Conservation (phyloP, 768 basidiomycete genomes). For the Mycena metata region DNA sequence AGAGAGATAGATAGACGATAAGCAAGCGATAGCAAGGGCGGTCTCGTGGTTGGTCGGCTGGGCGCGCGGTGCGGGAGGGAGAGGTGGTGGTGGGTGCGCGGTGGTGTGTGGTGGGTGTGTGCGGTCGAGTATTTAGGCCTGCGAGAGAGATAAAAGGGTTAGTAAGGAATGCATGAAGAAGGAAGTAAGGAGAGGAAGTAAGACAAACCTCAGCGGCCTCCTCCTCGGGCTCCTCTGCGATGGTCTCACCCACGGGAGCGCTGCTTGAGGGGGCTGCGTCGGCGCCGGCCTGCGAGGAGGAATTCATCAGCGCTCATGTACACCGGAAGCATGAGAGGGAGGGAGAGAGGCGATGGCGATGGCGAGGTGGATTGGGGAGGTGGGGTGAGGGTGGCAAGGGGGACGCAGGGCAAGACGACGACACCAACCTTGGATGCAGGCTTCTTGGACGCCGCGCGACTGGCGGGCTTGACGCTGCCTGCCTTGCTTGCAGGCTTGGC, state of each 20-base stretch:
- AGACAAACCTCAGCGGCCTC: conserved; percentile 43
- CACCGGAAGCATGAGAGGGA: no score
- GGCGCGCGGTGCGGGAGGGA: neutral
- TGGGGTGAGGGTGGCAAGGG: neutral
- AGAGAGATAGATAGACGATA: conserved; percentile 32
- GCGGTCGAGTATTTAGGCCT: conserved; percentile 2
- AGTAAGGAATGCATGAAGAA: neutral
- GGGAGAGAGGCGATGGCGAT: no score
- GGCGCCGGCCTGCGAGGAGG: conserved; percentile 46
- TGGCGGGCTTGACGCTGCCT: conserved; percentile 61
- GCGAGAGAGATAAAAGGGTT: neutral
- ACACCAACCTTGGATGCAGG: conserved; percentile 51
- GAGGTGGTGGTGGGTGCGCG: neutral
- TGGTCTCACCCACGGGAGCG: conserved; percentile 50
- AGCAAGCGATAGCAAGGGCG: conserved; percentile 28
- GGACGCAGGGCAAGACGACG: neutral
- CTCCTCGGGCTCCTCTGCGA: conserved; percentile 57
- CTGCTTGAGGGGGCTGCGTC: conserved; percentile 43
- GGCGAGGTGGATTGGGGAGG: no score
- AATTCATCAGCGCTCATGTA: conserved; percentile 17
- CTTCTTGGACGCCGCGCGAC: conserved; percentile 72
- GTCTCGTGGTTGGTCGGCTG: neutral
- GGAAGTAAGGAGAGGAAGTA: neutral
- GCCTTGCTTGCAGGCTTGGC: conserved; percentile 57
- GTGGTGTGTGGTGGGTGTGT: no score